Base-by-base conservation (phyloP, 495 filamentous ascomycete species). In the Physcia stellaris region DNA sequence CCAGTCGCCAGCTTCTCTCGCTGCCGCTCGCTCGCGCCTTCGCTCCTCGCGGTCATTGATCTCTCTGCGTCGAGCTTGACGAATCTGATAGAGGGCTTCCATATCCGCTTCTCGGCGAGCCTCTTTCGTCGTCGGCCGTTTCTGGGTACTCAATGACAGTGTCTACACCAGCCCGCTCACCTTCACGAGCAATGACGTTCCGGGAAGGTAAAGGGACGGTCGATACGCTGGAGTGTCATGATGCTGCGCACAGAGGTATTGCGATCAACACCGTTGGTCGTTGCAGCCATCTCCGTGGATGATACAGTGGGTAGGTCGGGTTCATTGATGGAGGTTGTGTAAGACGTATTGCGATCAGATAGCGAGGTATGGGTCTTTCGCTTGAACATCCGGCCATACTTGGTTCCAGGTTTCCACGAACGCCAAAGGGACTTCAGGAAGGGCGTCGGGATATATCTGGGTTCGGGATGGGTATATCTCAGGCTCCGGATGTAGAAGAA, bases 81-180 rank as follows among this genome's bases (percentile, higher is more conserved):
- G 83, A 32, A 96, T 83, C 52, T 93, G 83, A 58, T 93, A 98
- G 18, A 96, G 56, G 6, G 82, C 69, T 32, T 87, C 81, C 90
- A 96, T 96, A 50, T 96, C 80, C 23, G 82, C 75, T 40, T 96
- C 87, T n/a, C 90, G 69, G 24, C 86, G 64, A 2, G 55, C 57
- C 50, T 98, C 90, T 49, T n/a, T 90, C 75, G 33, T 87, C 79
- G 17, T 80, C 73, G 3, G 54, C 56, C 0, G 74, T 77, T 46
- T 87, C 82, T 1, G 82, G 80, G 40, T 72, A 80, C 55, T 98
- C 90, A 21, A 96, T 62, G 3, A 98, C 87, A 24, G 83, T 71
- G 48, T 98, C 90, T 47, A 98, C 87, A 3, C 90, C 90, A 30
- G 64, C 87, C 19, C 90, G 72, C 53, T 98, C 90, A 23, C 90